Evolutionary conservation across 1,284 basidiomycete species (phyloP).

Genomic region (Bondarzewia mesenterica): DNA sequence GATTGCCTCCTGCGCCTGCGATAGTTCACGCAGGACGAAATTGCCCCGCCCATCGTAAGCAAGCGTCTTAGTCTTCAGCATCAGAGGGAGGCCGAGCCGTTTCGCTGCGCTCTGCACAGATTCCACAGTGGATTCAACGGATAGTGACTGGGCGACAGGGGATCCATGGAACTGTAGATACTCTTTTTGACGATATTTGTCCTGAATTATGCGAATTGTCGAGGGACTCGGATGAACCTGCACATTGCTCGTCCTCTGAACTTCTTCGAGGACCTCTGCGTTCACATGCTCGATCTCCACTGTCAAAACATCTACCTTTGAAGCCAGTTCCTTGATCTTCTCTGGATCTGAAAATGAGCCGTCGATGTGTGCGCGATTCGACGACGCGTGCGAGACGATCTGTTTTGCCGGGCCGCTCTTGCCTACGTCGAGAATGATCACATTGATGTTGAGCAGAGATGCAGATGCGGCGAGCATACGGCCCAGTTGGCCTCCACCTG

Average conservation of each 20-base stretch:
- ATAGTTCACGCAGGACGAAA: conserved; percentile 60
- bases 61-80: conserved; percentile 93
- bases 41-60: conserved; percentile 98
- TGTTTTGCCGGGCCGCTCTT: conserved; percentile 86
- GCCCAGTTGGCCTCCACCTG: conserved; percentile 95
- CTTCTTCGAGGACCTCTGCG: conserved; percentile 64
- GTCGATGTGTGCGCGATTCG: conserved; percentile 65
- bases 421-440: conserved; percentile 87
- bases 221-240: conserved; percentile 80
- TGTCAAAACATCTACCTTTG: conserved; percentile 83
- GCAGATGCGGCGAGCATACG: conserved; percentile 96
- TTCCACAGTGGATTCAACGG: conserved; percentile 47
- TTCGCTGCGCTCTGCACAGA: conserved; percentile 48
- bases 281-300: conserved; percentile 99
- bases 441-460: conserved; percentile 78
- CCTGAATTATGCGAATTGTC: conserved; percentile 89
- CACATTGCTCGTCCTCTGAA: conserved; percentile 45
- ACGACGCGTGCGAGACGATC: conserved; percentile 50
- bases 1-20: conserved; percentile 59
- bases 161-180: conserved; percentile 57
- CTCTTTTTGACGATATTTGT: conserved; percentile 89
- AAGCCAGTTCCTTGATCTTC: conserved; percentile 78
- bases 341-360: conserved; percentile 82
- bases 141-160: conserved; percentile 70
- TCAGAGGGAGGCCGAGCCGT: conserved; percentile 78